Conservation (phyloP, 345 rosid genomes). For the Iberis pinnata region DNA sequence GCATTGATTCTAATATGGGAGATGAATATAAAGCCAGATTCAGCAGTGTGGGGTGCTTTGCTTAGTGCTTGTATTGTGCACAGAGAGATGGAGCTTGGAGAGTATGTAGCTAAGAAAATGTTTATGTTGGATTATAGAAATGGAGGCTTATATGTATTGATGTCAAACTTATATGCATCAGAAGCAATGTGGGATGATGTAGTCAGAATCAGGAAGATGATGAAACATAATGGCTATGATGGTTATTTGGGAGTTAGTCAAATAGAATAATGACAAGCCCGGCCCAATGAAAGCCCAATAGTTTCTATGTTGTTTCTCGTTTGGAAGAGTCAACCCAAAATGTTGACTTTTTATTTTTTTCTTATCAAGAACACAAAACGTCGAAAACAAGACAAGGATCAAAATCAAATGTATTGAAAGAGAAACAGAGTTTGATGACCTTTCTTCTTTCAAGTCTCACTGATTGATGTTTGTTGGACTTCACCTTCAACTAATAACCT, state of each 20-base stretch:
- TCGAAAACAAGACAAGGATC: slow-evolving; percentile 9
- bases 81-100: slow-evolving; percentile 63
- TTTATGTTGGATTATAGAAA: slow-evolving; percentile 52
- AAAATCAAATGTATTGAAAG: not conserved
- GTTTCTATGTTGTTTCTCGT: too few species aligned
- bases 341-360: not conserved
- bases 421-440: not conserved
- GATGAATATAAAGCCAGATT: slow-evolving; percentile 56
- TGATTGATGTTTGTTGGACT: slow-evolving; percentile 15
- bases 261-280: slow-evolving; percentile 4
- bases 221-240: slow-evolving; percentile 66
- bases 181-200: slow-evolving; percentile 71
- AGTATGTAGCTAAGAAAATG: slow-evolving; percentile 64
- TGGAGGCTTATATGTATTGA: slow-evolving; percentile 71
- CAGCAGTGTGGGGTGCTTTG: slow-evolving; percentile 77
- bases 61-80: slow-evolving; percentile 59
- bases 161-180: slow-evolving; percentile 85
- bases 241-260: slow-evolving; percentile 68
- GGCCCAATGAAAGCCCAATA: too few species aligned
- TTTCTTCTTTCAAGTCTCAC: slow-evolving; percentile 7
- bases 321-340: slow-evolving; percentile 18
- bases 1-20: slow-evolving; percentile 43
- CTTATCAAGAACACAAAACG: not conserved
- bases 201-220: slow-evolving; percentile 58
- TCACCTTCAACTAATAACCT: slow-evolving; percentile 10